phyloP scores from a whole-genome alignment of 495 filamentous ascomycete genomes.

The Xanthoparmelia taractica region DNA sequence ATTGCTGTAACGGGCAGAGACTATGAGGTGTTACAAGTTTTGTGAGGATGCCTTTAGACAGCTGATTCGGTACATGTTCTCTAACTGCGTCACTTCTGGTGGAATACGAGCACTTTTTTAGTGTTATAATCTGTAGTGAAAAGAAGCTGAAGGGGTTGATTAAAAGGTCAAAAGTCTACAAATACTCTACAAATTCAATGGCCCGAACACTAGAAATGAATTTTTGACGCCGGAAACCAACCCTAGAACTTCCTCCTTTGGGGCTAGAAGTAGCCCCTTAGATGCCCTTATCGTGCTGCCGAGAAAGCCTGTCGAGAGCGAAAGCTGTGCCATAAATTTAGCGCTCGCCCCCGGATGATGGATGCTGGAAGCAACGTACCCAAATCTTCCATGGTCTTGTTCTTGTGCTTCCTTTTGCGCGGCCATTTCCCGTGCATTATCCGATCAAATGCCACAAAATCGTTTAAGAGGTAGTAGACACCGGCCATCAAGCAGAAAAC shows the following conservation, averaged over 20 bases:
- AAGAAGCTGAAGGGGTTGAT: background rate
- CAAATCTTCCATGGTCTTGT: slow-evolving; percentile 77
- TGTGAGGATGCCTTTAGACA: background rate
- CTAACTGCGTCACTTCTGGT: background rate
- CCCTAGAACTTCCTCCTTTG: background rate
- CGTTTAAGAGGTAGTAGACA: slow-evolving; percentile 68
- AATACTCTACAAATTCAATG: background rate
- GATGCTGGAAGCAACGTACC: slow-evolving; percentile 44
- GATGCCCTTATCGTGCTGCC: slow-evolving; percentile 64
- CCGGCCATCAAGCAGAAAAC: slow-evolving; percentile 65
- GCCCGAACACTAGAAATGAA: background rate
- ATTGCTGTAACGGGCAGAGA: background rate
- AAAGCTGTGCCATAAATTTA: slow-evolving; percentile 51
- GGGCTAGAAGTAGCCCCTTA: background rate
- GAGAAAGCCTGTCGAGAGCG: slow-evolving; percentile 76
- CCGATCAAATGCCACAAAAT: slow-evolving; percentile 73
- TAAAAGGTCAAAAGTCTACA: background rate
- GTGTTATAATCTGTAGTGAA: background rate
- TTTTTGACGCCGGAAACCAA: background rate
- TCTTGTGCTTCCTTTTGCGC: slow-evolving; percentile 58
- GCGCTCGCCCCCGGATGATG: background rate
- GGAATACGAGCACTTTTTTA: background rate
- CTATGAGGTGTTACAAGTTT: background rate
- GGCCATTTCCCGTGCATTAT: slow-evolving; percentile 83
- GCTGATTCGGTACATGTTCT: background rate